Percentiles rank a stretch among this genome's conserved stretches.
Evolutionary conservation across 139 green algal genomes (phyloP).

Genomic region (Coelastrella sp.): DNA sequence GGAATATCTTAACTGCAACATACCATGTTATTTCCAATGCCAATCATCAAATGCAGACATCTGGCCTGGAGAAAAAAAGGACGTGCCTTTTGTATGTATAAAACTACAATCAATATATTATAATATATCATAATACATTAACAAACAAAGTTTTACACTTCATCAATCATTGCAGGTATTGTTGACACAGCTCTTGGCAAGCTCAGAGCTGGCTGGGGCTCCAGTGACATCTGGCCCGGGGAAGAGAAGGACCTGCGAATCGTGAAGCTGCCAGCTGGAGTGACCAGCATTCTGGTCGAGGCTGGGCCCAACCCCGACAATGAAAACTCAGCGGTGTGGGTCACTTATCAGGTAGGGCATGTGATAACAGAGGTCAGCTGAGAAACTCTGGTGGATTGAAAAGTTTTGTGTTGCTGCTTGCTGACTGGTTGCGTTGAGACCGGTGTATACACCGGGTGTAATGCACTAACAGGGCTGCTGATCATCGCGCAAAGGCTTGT

Average conservation of each 20-base stretch:
- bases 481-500: too few species aligned
- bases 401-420: neutral
- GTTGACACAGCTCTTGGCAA: neutral
- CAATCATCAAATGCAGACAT: too few species aligned
- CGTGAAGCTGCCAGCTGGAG: slow-evolving; percentile 59
- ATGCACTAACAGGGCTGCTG: neutral
- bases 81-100: too few species aligned
- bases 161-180: slow-evolving; percentile 33
- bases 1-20: too few species aligned
- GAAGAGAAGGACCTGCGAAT: slow-evolving; percentile 64
- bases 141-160: neutral
- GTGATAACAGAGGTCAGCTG: neutral
- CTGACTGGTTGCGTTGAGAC: neutral
- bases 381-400: neutral
- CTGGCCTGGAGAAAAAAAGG: too few species aligned
- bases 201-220: neutral
- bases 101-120: too few species aligned
- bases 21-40: too few species aligned
- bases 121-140: neutral
- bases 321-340: slow-evolving; percentile 81
- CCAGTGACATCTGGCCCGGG: slow-evolving; percentile 43
- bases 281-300: slow-evolving; percentile 47
- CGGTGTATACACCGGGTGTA: too few species aligned
- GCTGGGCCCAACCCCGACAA: slow-evolving; percentile 75
- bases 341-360: slow-evolving; percentile 76